phyloP scores from a whole-genome alignment of 257 asterid genomes.

The Solanum verrucosum region DNA sequence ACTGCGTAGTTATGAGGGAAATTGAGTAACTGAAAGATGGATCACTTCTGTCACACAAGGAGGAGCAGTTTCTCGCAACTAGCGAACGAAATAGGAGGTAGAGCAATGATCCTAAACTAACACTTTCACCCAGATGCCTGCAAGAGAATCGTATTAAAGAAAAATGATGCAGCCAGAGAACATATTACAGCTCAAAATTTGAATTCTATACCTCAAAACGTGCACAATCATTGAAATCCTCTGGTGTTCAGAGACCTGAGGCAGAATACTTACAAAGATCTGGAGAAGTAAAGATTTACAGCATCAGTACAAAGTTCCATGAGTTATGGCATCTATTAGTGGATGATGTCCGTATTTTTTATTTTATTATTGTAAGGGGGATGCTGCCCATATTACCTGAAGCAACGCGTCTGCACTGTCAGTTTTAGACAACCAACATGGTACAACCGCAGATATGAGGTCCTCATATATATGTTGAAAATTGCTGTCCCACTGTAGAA shows the following conservation, averaged over 20 bases:
- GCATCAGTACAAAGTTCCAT: conserved; percentile 4
- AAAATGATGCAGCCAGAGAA: conserved; percentile 1
- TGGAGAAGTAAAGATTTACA: conserved; percentile 14
- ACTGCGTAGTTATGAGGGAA: conserved; percentile 30
- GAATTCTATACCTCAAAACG: conserved; percentile 51
- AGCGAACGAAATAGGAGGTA: conserved; percentile 63
- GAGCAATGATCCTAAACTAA: conserved; percentile 65
- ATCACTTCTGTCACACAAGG: conserved; percentile 17
- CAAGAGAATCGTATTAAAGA: conserved; percentile 29
- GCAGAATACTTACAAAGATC: conserved; percentile 74
- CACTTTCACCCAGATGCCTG: conserved; percentile 82
- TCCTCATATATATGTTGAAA: conserved; percentile 76
- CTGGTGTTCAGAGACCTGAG: conserved; percentile 65
- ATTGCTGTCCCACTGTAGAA: conserved; percentile 77
- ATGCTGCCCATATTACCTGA: conserved; percentile 45
- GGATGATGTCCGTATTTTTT: neutral
- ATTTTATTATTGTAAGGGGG: neutral
- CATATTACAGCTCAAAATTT: neutral
- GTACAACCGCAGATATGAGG: conserved; percentile 78
- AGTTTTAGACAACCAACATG: conserved; percentile 73
- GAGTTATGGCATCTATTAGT: neutral
- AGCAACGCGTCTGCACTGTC: conserved; percentile 49
- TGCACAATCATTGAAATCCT: conserved; percentile 53
- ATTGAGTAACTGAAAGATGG: conserved; percentile 29
- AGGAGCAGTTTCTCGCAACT: conserved; percentile 36